phyloP scores from a whole-genome alignment of 2,329 filamentous ascomycete species.

The Penicillium sp. region DNA sequence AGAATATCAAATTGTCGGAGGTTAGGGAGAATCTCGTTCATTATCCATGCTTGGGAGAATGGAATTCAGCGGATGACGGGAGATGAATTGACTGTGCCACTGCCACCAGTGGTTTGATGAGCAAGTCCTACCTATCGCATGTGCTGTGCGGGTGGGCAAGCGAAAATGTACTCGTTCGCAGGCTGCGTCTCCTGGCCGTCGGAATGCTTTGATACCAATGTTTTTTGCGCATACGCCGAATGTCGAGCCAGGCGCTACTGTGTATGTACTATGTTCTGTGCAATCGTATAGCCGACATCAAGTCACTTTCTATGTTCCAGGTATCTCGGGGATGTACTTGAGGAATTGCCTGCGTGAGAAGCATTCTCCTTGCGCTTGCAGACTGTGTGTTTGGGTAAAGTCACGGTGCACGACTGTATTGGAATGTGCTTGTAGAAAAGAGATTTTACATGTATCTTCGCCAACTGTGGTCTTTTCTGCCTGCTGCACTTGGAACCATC shows the following conservation, averaged over 20 bases:
- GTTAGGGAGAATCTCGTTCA: constrained; percentile 6
- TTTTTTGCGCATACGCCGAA: constrained; percentile 19
- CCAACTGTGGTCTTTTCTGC: too few species aligned
- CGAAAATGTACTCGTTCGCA: constrained; percentile 1
- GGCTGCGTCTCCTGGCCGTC: constrained; percentile 8
- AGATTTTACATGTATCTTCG: too few species aligned
- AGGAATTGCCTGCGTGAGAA: too few species aligned
- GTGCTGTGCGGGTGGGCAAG: constrained; percentile 4
- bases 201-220: constrained; percentile 28
- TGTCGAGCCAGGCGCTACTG: constrained; percentile 19
- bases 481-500: not conserved
- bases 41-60: constrained; percentile 7
- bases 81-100: constrained; percentile 5
- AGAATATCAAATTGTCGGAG: constrained; percentile 9
- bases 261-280: constrained; percentile 29
- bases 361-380: too few species aligned
- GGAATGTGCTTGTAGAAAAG: too few species aligned
- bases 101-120: constrained; percentile 1
- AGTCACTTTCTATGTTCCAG: constrained; percentile 20
- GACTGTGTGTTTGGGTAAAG: too few species aligned
- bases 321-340: not conserved
- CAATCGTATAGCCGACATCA: constrained; percentile 22
- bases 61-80: constrained; percentile 8
- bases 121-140: constrained; percentile 2
- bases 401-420: too few species aligned